Percentiles rank a stretch among this genome's conserved stretches.
Conservation (phyloP, 768 basidiomycete genomes). For the Antrodiella citrinella region DNA sequence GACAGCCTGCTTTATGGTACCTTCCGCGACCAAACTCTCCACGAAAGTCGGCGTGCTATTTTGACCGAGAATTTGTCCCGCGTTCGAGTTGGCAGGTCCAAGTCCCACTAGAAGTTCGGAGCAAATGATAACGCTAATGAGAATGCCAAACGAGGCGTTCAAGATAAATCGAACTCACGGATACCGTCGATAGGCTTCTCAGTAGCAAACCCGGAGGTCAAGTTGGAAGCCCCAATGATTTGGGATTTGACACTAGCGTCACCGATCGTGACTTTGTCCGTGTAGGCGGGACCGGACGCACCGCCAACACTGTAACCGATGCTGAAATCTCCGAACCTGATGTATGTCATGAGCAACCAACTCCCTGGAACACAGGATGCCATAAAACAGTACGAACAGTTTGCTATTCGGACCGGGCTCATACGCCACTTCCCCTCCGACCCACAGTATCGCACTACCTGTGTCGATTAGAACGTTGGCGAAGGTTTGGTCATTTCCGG, state of each 20-base stretch:
- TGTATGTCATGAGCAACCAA: too few species aligned
- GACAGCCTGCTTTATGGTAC: conserved; percentile 3
- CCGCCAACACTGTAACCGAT: conserved; percentile 5
- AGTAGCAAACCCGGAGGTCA: neutral
- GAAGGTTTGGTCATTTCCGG: conserved; percentile 7
- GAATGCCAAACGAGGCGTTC: too few species aligned
- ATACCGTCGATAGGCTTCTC: conserved; percentile 6
- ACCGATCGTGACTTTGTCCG: conserved; percentile 5
- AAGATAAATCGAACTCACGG: neutral
- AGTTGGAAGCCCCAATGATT: conserved; percentile 3
- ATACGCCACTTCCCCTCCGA: conserved; percentile 2
- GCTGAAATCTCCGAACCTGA: neutral
- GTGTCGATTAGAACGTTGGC: conserved; percentile 5
- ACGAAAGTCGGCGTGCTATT: conserved; percentile 5
- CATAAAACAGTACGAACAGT: neutral
- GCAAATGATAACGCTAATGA: too few species aligned
- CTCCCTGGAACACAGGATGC: too few species aligned
- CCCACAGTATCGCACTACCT: conserved; percentile 8
- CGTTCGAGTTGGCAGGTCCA: conserved; percentile 4
- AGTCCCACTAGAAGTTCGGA: conserved; percentile 8
- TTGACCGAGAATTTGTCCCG: conserved; percentile 1
- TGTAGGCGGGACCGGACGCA: conserved; percentile 3
- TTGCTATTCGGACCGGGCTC: conserved; percentile 3
- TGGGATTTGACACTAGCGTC: conserved; percentile 2
- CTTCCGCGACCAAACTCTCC: conserved; percentile 2